Evolutionary conservation across 306 rosid genomes (phyloP).

Genomic region (Casuarina cunninghamiana): DNA sequence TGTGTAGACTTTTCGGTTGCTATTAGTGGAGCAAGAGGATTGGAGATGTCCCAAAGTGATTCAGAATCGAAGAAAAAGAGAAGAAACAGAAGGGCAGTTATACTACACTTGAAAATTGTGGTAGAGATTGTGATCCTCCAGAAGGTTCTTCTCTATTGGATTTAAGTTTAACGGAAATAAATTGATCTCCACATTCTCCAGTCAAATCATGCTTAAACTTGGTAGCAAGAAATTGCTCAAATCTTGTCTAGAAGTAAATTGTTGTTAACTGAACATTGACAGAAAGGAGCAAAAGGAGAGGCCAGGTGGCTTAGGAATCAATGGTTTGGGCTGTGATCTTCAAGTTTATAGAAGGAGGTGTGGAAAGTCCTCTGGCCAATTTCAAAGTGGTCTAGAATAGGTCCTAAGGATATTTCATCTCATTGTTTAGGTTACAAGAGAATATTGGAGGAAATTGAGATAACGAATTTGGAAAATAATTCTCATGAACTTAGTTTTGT

Average conservation of each 20-base stretch:
- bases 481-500: conserved; percentile 15
- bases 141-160: conserved; percentile 25
- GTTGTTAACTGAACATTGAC: conserved; percentile 26
- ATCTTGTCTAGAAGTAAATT: conserved; percentile 22
- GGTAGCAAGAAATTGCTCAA: conserved; percentile 25
- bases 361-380: conserved; percentile 10
- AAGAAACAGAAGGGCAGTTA: conserved; percentile 16
- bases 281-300: conserved; percentile 16
- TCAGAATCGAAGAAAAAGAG: conserved; percentile 14
- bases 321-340: conserved; percentile 3
- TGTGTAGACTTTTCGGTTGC: not conserved
- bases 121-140: conserved; percentile 21
- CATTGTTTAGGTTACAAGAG: conserved; percentile 12
- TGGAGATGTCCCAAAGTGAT: conserved; percentile 20
- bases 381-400: conserved; percentile 23
- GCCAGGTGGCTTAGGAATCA: conserved; percentile 22
- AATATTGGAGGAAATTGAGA: conserved; percentile 14
- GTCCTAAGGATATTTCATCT: conserved; percentile 15
- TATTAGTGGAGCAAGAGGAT: not conserved
- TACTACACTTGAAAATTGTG: conserved; percentile 25
- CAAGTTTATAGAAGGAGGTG: conserved; percentile 27
- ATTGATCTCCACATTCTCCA: conserved; percentile 29
- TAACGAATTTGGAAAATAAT: conserved; percentile 11
- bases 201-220: conserved; percentile 16
- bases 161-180: conserved; percentile 17